Evolutionary conservation across 192 early-diverging fungal species (phyloP).

Genomic region (Coemansia sp.): DNA sequence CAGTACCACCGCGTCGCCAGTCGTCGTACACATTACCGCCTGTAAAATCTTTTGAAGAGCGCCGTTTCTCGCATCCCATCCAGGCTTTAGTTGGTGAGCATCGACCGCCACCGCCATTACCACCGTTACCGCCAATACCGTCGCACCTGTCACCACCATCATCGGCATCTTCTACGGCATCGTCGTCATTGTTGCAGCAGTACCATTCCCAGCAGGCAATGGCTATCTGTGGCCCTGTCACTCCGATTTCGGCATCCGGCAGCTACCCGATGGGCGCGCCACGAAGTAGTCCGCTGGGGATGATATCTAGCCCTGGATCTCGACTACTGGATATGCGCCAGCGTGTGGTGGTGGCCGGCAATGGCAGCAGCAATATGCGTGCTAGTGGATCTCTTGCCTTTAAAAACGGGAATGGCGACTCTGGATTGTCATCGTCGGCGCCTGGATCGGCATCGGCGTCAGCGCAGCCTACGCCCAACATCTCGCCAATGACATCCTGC

Average conservation of each 20-base stretch:
- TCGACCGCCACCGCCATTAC: constrained; percentile 16
- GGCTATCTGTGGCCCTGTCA: background rate
- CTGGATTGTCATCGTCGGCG: background rate
- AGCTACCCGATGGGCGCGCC: constrained; percentile 4
- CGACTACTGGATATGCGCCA: constrained; percentile 40
- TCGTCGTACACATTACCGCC: constrained; percentile 54
- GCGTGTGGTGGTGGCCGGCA: constrained; percentile 15
- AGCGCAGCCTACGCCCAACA: constrained; percentile 45
- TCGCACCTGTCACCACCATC: background rate
- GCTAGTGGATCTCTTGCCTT: constrained; percentile 21
- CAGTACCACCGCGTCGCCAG: constrained; percentile 44
- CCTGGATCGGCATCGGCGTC: constrained; percentile 6
- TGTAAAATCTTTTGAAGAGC: constrained; percentile 50
- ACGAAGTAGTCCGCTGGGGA: background rate
- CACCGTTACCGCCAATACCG: background rate
- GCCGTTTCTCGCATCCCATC: constrained; percentile 50
- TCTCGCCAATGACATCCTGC: constrained; percentile 39
- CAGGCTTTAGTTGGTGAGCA: constrained; percentile 37
- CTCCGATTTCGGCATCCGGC: constrained; percentile 3
- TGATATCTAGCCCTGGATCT: constrained; percentile 28
- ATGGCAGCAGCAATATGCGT: constrained; percentile 9
- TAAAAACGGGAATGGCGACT: constrained; percentile 24
- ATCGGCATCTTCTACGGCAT: background rate
- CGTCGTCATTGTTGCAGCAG: constrained; percentile 8
- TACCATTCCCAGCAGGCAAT: constrained; percentile 12